Evolutionary conservation across 2,329 filamentous ascomycete genomes (phyloP).

Genomic region (Hirsutella rhossiliensis): DNA sequence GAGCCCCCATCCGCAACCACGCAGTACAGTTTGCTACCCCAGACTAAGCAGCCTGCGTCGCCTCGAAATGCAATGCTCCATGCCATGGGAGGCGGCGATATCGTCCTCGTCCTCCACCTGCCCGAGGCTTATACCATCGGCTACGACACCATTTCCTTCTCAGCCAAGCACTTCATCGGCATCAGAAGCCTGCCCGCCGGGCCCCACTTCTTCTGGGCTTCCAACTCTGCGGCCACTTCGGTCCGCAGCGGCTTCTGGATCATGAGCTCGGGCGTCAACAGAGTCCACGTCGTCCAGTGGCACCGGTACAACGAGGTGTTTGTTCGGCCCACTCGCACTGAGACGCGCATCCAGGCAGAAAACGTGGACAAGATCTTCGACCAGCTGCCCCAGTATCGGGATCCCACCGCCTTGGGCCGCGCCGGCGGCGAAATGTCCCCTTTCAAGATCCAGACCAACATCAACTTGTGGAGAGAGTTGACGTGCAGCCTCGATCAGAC

Average conservation of each 20-base stretch:
- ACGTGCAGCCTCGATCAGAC: slow-evolving; percentile 32
- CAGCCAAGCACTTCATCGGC: slow-evolving; percentile 35
- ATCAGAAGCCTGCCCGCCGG: slow-evolving; percentile 43
- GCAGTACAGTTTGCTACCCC: not conserved
- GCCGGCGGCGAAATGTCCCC: slow-evolving; percentile 8
- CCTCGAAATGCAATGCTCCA: slow-evolving; percentile 11
- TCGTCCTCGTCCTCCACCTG: slow-evolving; percentile 39
- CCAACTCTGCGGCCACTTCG: slow-evolving; percentile 33
- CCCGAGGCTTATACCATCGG: slow-evolving; percentile 39
- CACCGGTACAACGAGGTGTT: slow-evolving; percentile 43
- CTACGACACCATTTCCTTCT: slow-evolving; percentile 38
- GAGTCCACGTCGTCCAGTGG: slow-evolving; percentile 39
- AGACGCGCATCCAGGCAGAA: slow-evolving; percentile 31
- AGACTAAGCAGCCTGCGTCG: not conserved
- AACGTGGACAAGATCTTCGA: slow-evolving; percentile 25
- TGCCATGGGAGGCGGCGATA: slow-evolving; percentile 30
- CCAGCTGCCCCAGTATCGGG: slow-evolving; percentile 32
- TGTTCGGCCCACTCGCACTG: slow-evolving; percentile 31
- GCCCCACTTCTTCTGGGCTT: slow-evolving; percentile 47
- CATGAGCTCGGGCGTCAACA: slow-evolving; percentile 20
- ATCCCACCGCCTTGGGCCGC: slow-evolving; percentile 16
- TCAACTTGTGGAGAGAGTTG: slow-evolving; percentile 38
- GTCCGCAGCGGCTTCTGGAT: slow-evolving; percentile 48
- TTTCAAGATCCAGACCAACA: slow-evolving; percentile 10
- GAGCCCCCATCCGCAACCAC: slow-evolving; percentile 10